A percentile compares a stretch with the other conserved stretches of the same genome.
Evolutionary conservation across 1,284 basidiomycete genomes (phyloP).

Genomic region (Wolfiporia cocos): DNA sequence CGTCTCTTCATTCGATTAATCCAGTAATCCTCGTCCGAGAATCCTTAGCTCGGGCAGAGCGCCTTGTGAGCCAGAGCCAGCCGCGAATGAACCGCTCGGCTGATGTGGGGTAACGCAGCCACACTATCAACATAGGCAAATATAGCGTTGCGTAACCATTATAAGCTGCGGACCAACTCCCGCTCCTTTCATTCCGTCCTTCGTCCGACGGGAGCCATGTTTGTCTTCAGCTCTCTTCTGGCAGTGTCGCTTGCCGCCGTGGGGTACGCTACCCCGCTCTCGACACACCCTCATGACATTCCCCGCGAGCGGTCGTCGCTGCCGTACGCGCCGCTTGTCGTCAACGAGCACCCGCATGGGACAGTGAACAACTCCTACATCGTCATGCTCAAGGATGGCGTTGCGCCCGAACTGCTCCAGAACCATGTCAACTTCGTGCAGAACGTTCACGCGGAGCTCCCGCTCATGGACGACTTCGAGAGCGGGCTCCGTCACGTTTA

Average conservation of each 20-base stretch:
- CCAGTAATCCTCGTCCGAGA: too few relatives aligned
- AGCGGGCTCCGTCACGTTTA: conserved; percentile 67
- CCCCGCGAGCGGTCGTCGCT: conserved; percentile 38
- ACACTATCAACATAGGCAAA: conserved; percentile 15
- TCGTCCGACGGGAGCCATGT: conserved; percentile 33
- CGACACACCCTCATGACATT: conserved; percentile 44
- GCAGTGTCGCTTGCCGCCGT: conserved; percentile 36
- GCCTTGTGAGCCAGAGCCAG: too few relatives aligned
- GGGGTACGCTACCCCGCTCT: conserved; percentile 53
- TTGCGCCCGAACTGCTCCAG: conserved; percentile 48
- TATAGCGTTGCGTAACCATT: conserved; percentile 17
- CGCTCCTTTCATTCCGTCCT: conserved; percentile 7
- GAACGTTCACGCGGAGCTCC: conserved; percentile 46
- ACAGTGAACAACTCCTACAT: conserved; percentile 87
- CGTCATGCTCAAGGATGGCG: conserved; percentile 76
- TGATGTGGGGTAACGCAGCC: conserved; percentile 2
- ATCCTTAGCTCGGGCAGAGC: too few relatives aligned
- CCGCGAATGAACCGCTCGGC: conserved; percentile 1
- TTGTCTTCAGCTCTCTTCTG: conserved; percentile 32
- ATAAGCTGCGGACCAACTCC: conserved; percentile 10
- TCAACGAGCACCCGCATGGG: conserved; percentile 55
- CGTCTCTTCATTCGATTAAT: too few relatives aligned
- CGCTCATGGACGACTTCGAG: conserved; percentile 35
- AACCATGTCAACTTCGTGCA: conserved; percentile 74
- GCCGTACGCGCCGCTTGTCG: conserved; percentile 50